Evolutionary conservation across 2,329 filamentous ascomycete genomes (phyloP).

Genomic region (Cladophialophora bantiana): DNA sequence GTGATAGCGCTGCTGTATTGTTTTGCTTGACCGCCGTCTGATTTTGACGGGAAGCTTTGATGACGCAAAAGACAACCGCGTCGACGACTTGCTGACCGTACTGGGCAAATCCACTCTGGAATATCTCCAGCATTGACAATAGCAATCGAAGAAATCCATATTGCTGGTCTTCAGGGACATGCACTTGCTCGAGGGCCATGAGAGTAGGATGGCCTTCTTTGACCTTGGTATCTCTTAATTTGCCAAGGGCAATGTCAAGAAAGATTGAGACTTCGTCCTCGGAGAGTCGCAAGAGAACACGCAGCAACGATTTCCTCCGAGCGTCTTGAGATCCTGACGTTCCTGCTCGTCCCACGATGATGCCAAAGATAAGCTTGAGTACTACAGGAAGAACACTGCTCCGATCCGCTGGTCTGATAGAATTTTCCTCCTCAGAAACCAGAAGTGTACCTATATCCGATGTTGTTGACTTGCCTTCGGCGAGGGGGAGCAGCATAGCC

Average conservation of each 20-base stretch:
- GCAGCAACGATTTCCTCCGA: constrained; percentile 74
- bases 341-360: constrained; percentile 82
- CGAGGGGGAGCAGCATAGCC: constrained; percentile 82
- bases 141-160: constrained; percentile 88
- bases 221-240: constrained; percentile 68
- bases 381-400: constrained; percentile 81
- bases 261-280: constrained; percentile 79
- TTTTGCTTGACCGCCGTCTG: constrained; percentile 44
- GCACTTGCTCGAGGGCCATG: constrained; percentile 60
- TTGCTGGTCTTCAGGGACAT: constrained; percentile 77
- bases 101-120: constrained; percentile 74
- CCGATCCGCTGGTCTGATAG: constrained; percentile 77
- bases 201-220: constrained; percentile 55
- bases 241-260: constrained; percentile 79
- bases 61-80: constrained; percentile 79
- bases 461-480: constrained; percentile 90
- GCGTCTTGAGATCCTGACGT: constrained; percentile 80
- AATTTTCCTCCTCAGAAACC: constrained; percentile 69
- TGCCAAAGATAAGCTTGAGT: constrained; percentile 85
- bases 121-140: constrained; percentile 75
- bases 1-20: constrained; percentile 45
- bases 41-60: constrained; percentile 63
- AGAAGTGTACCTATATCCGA: constrained; percentile 93
- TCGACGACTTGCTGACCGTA: constrained; percentile 75
- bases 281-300: constrained; percentile 78